Percentiles rank a stretch among this genome's conserved stretches.
Conservation (phyloP, 805 yeast genomes). For the Saccharomycopsis sp. region DNA sequence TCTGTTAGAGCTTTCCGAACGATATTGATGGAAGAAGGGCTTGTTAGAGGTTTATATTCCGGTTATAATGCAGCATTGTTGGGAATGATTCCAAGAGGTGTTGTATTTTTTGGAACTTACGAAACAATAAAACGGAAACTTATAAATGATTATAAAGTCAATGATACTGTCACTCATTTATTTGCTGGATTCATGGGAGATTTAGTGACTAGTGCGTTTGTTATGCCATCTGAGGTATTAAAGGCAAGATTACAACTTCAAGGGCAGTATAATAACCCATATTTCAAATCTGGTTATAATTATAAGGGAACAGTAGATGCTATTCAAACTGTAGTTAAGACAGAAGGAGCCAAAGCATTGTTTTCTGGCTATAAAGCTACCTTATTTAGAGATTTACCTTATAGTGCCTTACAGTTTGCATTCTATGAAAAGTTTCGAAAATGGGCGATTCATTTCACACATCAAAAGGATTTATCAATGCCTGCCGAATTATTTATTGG, state of each 20-base stretch:
- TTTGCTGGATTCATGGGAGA: slow-evolving; percentile 90
- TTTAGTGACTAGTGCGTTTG: slow-evolving; percentile 75
- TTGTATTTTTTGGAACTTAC: slow-evolving; percentile 85
- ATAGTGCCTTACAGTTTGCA: slow-evolving; percentile 92
- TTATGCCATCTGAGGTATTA: slow-evolving; percentile 92
- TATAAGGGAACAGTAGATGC: slow-evolving; percentile 72
- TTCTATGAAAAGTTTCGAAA: slow-evolving; percentile 81
- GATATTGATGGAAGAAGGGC: slow-evolving; percentile 75
- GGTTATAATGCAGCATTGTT: slow-evolving; percentile 89
- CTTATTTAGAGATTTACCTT: slow-evolving; percentile 84
- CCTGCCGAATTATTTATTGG: slow-evolving; percentile 73
- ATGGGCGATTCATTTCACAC: slow-evolving; percentile 41
- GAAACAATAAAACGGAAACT: slow-evolving; percentile 70
- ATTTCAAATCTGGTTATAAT: slow-evolving; percentile 78
- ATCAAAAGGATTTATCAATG: slow-evolving; percentile 48
- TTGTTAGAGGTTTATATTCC: slow-evolving; percentile 76
- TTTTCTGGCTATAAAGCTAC: slow-evolving; percentile 95
- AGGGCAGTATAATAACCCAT: slow-evolving; percentile 76
- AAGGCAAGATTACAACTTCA: slow-evolving; percentile 92
- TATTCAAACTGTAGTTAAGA: slow-evolving; percentile 46
- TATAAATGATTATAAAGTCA: slow-evolving; percentile 53
- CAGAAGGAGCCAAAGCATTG: slow-evolving; percentile 70
- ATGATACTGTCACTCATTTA: slow-evolving; percentile 75
- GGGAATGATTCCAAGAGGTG: slow-evolving; percentile 91
- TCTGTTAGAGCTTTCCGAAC: slow-evolving; percentile 72